Evolutionary conservation across 805 yeast species (phyloP).

Genomic region (Saturnispora bothae): DNA sequence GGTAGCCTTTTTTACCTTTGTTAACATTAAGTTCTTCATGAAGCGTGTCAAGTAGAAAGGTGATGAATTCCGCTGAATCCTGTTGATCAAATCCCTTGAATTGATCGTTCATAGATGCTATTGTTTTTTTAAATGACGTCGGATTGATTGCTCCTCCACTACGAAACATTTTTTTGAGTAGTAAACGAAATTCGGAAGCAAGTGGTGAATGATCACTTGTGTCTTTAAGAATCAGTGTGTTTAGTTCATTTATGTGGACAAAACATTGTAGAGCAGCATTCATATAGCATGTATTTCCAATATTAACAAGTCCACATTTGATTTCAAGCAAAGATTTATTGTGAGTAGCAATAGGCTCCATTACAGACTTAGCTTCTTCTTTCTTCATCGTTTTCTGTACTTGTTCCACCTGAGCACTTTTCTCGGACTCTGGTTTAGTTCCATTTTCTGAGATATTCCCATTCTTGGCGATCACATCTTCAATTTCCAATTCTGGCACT

Average conservation of each 20-base stretch:
- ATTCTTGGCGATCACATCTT: not conserved
- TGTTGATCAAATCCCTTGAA: slow-evolving; percentile 68
- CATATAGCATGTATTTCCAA: slow-evolving; percentile 93
- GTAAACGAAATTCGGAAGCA: not conserved
- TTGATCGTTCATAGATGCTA: slow-evolving; percentile 56
- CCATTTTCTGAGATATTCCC: not conserved
- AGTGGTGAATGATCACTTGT: not conserved
- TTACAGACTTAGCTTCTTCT: not conserved
- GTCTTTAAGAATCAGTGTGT: slow-evolving; percentile 49
- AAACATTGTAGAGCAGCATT: slow-evolving; percentile 87
- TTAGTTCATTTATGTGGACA: slow-evolving; percentile 63
- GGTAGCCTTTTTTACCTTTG: slow-evolving; percentile 43
- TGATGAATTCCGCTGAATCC: slow-evolving; percentile 76
- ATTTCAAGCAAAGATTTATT: not conserved
- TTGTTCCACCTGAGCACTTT: not conserved
- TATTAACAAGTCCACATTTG: slow-evolving; percentile 54
- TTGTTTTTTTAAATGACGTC: slow-evolving; percentile 43
- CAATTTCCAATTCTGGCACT: not conserved
- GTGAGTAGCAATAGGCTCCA: not conserved
- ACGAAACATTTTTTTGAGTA: slow-evolving; percentile 30
- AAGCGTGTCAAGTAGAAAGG: slow-evolving; percentile 60
- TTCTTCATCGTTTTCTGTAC: not conserved
- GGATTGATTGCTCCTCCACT: slow-evolving; percentile 22
- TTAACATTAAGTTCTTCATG: slow-evolving; percentile 75
- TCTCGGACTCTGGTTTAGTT: not conserved